A percentile compares a stretch with the other conserved stretches of the same genome.
Evolutionary conservation across 495 filamentous ascomycete species (phyloP).

Genomic region (Pyronema omphalodes): DNA sequence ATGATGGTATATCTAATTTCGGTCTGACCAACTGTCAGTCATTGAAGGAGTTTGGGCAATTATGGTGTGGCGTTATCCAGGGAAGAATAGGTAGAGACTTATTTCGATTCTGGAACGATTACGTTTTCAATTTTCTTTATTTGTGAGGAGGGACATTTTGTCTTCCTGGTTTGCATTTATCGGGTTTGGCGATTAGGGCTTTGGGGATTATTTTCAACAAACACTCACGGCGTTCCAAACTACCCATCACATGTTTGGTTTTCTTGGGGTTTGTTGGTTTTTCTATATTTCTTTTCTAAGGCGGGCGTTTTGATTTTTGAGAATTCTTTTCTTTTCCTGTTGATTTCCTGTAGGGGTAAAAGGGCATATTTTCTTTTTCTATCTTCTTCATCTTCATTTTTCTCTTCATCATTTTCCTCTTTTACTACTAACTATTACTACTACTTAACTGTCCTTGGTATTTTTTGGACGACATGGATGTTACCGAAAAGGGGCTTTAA

Average conservation of each 20-base stretch:
- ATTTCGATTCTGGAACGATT: background rate
- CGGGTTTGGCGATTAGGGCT: background rate
- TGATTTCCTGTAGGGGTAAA: too few relatives aligned
- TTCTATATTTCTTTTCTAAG: slow-evolving; percentile 8
- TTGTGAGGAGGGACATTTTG: background rate
- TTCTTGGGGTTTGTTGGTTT: slow-evolving; percentile 3
- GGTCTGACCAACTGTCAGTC: background rate
- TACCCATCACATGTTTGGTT: slow-evolving; percentile 2
- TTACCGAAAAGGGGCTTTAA: too few relatives aligned
- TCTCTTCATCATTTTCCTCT: slow-evolving; percentile 1
- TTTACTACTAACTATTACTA: background rate
- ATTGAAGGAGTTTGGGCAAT: background rate
- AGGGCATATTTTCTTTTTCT: too few relatives aligned
- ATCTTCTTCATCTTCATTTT: background rate
- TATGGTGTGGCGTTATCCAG: background rate
- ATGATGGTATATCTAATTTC: background rate
- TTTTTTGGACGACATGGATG: slow-evolving; percentile 20
- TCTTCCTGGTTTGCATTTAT: background rate
- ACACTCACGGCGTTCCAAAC: background rate
- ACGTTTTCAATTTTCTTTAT: background rate
- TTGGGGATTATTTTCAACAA: background rate
- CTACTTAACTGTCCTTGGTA: slow-evolving; percentile 3
- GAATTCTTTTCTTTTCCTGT: too few relatives aligned
- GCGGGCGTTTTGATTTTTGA: slow-evolving; percentile 1
- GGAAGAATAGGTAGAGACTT: background rate